Percentiles rank a stretch among this genome's conserved stretches.
Evolutionary conservation across 2,329 filamentous ascomycete genomes (phyloP).

Genomic region (Tetracladium maxilliforme): DNA sequence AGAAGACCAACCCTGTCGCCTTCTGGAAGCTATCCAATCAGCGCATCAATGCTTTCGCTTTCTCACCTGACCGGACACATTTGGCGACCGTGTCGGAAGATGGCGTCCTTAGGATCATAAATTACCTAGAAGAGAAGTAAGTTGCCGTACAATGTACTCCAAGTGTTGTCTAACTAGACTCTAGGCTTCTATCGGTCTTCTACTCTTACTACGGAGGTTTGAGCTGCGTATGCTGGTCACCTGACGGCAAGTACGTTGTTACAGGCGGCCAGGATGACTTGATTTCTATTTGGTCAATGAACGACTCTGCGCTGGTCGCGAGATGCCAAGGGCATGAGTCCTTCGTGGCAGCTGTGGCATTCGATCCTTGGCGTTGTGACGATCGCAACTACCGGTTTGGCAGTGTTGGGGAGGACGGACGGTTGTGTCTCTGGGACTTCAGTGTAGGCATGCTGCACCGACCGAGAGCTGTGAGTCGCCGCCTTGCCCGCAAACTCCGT

Average conservation of each 20-base stretch:
- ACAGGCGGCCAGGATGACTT: constrained; percentile 94
- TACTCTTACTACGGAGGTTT: constrained; percentile 88
- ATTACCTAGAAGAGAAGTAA: constrained; percentile 82
- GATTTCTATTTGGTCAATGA: constrained; percentile 87
- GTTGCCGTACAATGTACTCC: constrained; percentile 17
- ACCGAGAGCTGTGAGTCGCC: constrained; percentile 69
- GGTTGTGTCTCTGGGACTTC: constrained; percentile 91
- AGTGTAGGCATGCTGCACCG: constrained; percentile 91
- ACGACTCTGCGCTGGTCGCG: constrained; percentile 72
- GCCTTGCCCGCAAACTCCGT: not conserved
- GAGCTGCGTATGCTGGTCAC: constrained; percentile 91
- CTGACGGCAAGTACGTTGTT: constrained; percentile 88
- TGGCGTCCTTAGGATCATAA: constrained; percentile 75
- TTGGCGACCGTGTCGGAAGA: constrained; percentile 87
- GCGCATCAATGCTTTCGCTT: constrained; percentile 78
- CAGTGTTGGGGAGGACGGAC: constrained; percentile 86
- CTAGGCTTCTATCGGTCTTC: constrained; percentile 71
- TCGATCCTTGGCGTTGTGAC: constrained; percentile 95
- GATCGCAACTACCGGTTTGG: constrained; percentile 92
- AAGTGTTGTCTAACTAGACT: constrained; percentile 8
- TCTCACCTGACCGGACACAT: constrained; percentile 79
- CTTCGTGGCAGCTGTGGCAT: constrained; percentile 87
- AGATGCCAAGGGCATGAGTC: constrained; percentile 91
- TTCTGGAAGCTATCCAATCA: constrained; percentile 89
- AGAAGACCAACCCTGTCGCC: constrained; percentile 84